These are phyloP conservation scores for Prunus fruticosa DNA, from an alignment of 306 rosid species.

Conservation along the genomic window DNA sequence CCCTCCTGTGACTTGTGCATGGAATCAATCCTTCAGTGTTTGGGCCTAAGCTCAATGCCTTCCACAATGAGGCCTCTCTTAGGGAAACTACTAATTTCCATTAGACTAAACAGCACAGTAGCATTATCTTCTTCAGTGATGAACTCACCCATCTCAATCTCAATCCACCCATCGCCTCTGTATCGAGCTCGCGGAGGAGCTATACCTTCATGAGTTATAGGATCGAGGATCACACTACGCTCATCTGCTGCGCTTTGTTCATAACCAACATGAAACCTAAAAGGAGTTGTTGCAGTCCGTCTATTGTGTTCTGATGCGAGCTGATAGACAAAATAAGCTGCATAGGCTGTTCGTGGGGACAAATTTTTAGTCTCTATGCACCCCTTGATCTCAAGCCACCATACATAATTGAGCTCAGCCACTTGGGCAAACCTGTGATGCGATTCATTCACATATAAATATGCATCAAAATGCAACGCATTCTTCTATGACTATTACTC, in stretches of 20 bases:
- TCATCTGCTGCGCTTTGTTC: background rate
- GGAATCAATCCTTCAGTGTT: too few relatives aligned
- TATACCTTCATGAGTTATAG: background rate
- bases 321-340: conserved; percentile 27
- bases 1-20: too few relatives aligned
- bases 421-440: conserved; percentile 25
- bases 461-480: too few relatives aligned
- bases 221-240: conserved; percentile 9
- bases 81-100: background rate
- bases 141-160: conserved; percentile 34
- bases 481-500: too few relatives aligned
- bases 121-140: conserved; percentile 13
- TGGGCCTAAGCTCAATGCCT: conserved; percentile 39
- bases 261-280: background rate
- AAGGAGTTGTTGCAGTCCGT: background rate
- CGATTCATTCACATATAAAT: too few relatives aligned
- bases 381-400: conserved; percentile 29
- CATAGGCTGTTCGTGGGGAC: conserved; percentile 28
- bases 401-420: background rate
- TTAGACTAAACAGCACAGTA: background rate
- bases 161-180: conserved; percentile 26
- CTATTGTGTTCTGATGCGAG: background rate
- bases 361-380: conserved; percentile 13
- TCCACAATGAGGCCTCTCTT: conserved; percentile 26
- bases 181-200: background rate